Conservation (phyloP, 1,284 basidiomycete species). For the Naganishia sp. region DNA sequence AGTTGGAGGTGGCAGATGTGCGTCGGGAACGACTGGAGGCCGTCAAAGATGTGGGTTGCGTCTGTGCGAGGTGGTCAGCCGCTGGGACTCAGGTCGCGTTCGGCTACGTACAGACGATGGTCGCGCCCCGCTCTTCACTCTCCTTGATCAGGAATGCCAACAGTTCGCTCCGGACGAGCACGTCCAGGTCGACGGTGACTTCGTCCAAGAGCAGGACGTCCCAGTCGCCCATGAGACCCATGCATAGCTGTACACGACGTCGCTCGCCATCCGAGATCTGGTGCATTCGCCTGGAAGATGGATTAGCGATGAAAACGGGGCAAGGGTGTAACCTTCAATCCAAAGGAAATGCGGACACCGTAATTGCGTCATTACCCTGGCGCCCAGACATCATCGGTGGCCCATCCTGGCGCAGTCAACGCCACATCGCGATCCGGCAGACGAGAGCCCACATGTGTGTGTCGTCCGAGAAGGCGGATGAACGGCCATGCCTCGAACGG, state of each 20-base stretch:
- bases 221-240: constrained; percentile 96
- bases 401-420: too few relatives aligned
- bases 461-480: too few relatives aligned
- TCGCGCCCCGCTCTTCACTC: constrained; percentile 76
- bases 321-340: neutral
- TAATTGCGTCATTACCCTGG: too few relatives aligned
- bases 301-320: neutral
- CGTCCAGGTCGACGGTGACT: constrained; percentile 98
- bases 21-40: constrained; percentile 80
- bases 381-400: too few relatives aligned
- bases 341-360: too few relatives aligned
- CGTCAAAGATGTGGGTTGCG: constrained; percentile 95
- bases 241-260: constrained; percentile 88
- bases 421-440: too few relatives aligned
- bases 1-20: constrained; percentile 86
- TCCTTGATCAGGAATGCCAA: constrained; percentile 84
- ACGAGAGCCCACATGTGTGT: too few relatives aligned
- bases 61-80: constrained; percentile 57
- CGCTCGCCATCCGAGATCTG: constrained; percentile 92
- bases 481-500: too few relatives aligned
- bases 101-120: constrained; percentile 74
- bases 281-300: constrained; percentile 55
- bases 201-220: constrained; percentile 92
- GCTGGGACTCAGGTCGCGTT: too few relatives aligned
- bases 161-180: constrained; percentile 88